A percentile compares a stretch with the other conserved stretches of the same genome.
Evolutionary conservation across 495 filamentous ascomycete genomes (phyloP).

Genomic region (Tricharina praecox): DNA sequence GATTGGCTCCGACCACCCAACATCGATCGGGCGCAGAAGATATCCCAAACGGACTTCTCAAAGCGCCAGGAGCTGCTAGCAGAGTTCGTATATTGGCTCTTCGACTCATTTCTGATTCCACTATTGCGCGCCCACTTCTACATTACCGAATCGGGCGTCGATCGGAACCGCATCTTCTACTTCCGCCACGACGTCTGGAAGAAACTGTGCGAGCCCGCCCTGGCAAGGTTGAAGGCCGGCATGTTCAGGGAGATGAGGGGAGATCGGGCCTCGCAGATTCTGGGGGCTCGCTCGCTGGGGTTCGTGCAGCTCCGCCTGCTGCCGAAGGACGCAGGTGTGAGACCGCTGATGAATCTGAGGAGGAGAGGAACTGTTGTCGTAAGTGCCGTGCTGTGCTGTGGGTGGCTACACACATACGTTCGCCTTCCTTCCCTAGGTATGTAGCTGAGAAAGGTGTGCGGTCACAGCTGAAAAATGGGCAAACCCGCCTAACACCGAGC

Average conservation of each 20-base stretch:
- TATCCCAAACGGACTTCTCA: constrained; percentile 49
- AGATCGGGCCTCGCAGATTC: constrained; percentile 38
- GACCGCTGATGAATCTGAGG: constrained; percentile 76
- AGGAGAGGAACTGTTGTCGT: constrained; percentile 34
- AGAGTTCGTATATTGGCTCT: constrained; percentile 80
- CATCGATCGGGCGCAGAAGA: constrained; percentile 31
- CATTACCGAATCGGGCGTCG: constrained; percentile 72
- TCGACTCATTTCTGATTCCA: constrained; percentile 81
- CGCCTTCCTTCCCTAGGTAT: background rate
- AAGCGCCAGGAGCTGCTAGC: constrained; percentile 67
- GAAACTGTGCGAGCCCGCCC: constrained; percentile 51
- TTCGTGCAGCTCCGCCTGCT: constrained; percentile 45
- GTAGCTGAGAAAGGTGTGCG: background rate
- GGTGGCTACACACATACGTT: too few species aligned
- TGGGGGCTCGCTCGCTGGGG: constrained; percentile 48
- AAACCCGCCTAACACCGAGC: constrained; percentile 38
- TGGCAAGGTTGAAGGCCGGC: constrained; percentile 47
- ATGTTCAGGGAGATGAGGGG: constrained; percentile 69
- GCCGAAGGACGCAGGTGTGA: constrained; percentile 35
- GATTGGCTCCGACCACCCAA: constrained; percentile 51
- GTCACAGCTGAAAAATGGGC: constrained; percentile 29
- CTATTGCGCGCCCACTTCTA: constrained; percentile 78
- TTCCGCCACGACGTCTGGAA: constrained; percentile 91
- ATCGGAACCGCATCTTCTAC: constrained; percentile 74
- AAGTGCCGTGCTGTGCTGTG: constrained; percentile 6